Evolutionary conservation across 441 rosid species (phyloP).

Genomic region (Mallotus japonicus): DNA sequence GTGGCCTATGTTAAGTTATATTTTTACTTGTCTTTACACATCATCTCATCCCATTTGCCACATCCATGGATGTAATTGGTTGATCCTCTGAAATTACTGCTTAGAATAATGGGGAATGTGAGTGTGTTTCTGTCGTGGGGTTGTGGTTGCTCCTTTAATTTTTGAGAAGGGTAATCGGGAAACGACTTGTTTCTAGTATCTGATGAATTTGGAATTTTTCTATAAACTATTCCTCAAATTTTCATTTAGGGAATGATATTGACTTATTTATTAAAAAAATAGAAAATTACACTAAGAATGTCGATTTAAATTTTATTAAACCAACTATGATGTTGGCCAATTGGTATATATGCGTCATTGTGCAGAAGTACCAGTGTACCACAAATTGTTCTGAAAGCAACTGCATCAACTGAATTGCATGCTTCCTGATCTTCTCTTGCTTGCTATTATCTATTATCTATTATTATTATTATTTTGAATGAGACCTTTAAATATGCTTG

Average conservation of each 20-base stretch:
- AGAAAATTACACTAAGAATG: not conserved
- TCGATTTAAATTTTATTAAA: not conserved
- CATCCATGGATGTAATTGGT: constrained; percentile 2
- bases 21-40: constrained; percentile 3
- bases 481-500: not conserved
- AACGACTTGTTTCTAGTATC: not conserved
- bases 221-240: not conserved
- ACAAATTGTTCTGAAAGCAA: not conserved
- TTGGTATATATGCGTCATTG: not conserved
- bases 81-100: constrained; percentile 7
- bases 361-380: not conserved
- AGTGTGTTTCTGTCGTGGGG: not conserved
- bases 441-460: not conserved
- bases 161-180: not conserved
- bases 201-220: not conserved
- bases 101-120: not conserved
- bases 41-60: not conserved
- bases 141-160: not conserved
- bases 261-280: not conserved
- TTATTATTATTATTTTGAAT: not conserved
- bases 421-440: not conserved
- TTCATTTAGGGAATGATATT: not conserved
- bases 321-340: not conserved
- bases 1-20: constrained; percentile 4
- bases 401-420: not conserved